phyloP scores from a whole-genome alignment of 2,329 filamentous ascomycete genomes.

The Tolypocladium pustulatum region DNA sequence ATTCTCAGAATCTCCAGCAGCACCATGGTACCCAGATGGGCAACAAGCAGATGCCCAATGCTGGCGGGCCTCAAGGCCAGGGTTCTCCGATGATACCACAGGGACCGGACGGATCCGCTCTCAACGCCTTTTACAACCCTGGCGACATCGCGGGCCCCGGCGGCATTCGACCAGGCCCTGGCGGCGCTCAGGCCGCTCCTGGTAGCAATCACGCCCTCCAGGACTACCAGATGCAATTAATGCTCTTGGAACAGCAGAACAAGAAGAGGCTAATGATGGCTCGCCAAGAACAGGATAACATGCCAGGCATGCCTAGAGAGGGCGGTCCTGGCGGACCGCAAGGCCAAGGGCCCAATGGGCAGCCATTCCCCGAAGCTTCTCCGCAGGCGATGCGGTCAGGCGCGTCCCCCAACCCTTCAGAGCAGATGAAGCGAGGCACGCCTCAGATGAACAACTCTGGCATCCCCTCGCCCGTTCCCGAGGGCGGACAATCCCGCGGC shows the following conservation, averaged over 20 bases:
- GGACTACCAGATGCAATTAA: conserved; percentile 84
- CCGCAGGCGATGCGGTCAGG: conserved; percentile 58
- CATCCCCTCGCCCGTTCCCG: conserved; percentile 62
- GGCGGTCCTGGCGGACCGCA: conserved; percentile 45
- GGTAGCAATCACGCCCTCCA: conserved; percentile 69
- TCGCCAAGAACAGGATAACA: conserved; percentile 63
- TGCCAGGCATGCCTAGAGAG: conserved; percentile 36
- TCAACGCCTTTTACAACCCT: conserved; percentile 53
- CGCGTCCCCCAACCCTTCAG: conserved; percentile 65
- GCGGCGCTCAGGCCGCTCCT: conserved; percentile 33
- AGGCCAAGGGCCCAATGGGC: conserved; percentile 45
- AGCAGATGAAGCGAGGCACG: conserved; percentile 70
- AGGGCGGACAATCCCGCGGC: conserved; percentile 54
- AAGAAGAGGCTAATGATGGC: conserved; percentile 81
- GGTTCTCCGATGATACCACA: conserved; percentile 74
- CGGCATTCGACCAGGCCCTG: conserved; percentile 47
- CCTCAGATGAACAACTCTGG: conserved; percentile 61
- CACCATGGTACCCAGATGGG: conserved; percentile 75
- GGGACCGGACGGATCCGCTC: conserved; percentile 52
- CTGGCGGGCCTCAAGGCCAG: conserved; percentile 60
- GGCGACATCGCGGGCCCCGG: conserved; percentile 46
- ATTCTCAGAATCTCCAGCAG: conserved; percentile 74
- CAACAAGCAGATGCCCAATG: conserved; percentile 68
- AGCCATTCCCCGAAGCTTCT: conserved; percentile 58
- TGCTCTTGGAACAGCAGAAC: conserved; percentile 79